Percentiles rank a stretch among this genome's conserved stretches.
Evolutionary conservation across 768 basidiomycete genomes (phyloP).

Genomic region (Mycena polygramma): DNA sequence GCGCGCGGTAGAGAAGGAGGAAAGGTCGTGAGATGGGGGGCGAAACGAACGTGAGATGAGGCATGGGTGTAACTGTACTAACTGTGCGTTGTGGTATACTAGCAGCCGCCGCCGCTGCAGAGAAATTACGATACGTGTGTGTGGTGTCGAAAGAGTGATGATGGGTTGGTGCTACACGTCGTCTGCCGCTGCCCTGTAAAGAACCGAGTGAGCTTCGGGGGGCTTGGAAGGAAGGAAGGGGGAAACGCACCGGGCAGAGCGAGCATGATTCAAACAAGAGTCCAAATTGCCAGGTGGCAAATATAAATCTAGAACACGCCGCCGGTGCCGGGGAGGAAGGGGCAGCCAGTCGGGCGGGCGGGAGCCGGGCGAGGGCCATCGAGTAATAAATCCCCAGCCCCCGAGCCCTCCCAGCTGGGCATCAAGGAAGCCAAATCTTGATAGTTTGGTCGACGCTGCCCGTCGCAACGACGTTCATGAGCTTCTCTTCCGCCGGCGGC

Average conservation of each 20-base stretch:
- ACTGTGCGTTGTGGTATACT: slow-evolving; percentile 34
- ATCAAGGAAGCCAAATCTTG: slow-evolving; percentile 74
- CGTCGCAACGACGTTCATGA: slow-evolving; percentile 78
- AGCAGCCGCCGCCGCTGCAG: slow-evolving; percentile 20
- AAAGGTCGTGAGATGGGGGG: slow-evolving; percentile 9
- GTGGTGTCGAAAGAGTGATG: slow-evolving; percentile 39
- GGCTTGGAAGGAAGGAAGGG: background rate
- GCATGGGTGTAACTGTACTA: slow-evolving; percentile 24
- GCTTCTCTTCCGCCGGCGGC: slow-evolving; percentile 62
- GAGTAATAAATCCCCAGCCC: slow-evolving; percentile 14
- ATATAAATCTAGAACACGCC: slow-evolving; percentile 40
- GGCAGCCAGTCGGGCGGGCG: slow-evolving; percentile 12
- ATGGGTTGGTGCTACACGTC: slow-evolving; percentile 33
- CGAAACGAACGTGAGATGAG: slow-evolving; percentile 37
- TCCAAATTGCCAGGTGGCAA: slow-evolving; percentile 36
- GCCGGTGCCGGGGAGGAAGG: slow-evolving; percentile 15
- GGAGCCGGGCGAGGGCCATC: slow-evolving; percentile 11
- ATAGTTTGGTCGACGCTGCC: slow-evolving; percentile 77
- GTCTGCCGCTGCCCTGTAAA: slow-evolving; percentile 31
- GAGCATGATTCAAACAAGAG: slow-evolving; percentile 39
- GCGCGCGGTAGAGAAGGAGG: background rate
- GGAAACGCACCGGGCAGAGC: slow-evolving; percentile 27
- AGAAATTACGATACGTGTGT: slow-evolving; percentile 36
- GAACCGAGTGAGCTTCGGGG: background rate
- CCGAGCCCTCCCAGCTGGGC: slow-evolving; percentile 8